phyloP scores from a whole-genome alignment of 331 rosid species.

The Malus hybrid region DNA sequence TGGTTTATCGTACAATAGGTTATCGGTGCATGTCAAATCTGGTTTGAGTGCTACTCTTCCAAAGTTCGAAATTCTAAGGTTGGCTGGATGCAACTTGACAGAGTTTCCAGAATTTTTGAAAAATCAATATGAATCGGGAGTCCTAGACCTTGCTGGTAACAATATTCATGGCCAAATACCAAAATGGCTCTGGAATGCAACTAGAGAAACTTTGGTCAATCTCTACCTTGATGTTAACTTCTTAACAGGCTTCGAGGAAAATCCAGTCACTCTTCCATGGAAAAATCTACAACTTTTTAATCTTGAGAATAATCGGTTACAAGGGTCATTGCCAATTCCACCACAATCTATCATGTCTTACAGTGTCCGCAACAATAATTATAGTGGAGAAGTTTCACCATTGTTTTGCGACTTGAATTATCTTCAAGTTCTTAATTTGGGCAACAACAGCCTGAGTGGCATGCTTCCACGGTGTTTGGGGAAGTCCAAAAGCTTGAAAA shows the following conservation, averaged over 20 bases:
- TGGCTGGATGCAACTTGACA: background rate
- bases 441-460: background rate
- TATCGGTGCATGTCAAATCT: background rate
- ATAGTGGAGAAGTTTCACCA: conserved; percentile 6
- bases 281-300: accelerated
- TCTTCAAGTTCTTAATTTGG: background rate
- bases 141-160: background rate
- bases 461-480: background rate
- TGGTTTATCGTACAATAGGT: background rate
- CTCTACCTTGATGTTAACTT: background rate
- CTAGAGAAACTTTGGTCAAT: background rate
- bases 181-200: background rate
- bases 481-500: background rate
- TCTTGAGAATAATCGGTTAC: background rate
- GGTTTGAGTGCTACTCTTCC: background rate
- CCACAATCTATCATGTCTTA: background rate
- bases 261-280: background rate
- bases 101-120: background rate
- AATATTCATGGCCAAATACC: conserved; percentile 5
- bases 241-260: background rate
- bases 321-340: conserved; percentile 8
- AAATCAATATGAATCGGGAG: background rate
- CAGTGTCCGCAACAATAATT: background rate
- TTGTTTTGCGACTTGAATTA: background rate
- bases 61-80: background rate